phyloP scores from a whole-genome alignment of 2,329 filamentous ascomycete species.

The Aureobasidium sp. region DNA sequence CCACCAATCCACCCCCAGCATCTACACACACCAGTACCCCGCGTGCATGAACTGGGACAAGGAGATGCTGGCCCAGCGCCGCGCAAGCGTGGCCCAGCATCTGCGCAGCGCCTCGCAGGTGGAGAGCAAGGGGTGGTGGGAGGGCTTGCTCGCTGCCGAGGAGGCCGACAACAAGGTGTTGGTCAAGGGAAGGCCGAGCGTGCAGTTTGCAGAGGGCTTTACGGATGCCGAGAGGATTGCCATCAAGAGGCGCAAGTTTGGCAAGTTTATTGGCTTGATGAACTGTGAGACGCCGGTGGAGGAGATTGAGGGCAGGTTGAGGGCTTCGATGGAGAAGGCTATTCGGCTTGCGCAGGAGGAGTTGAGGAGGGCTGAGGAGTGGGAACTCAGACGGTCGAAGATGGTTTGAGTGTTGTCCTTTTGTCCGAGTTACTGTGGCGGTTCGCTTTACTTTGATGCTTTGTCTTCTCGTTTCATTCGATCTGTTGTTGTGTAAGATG shows the following conservation, averaged over 20 bases:
- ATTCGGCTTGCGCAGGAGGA: slow-evolving; percentile 24
- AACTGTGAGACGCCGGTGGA: slow-evolving; percentile 49
- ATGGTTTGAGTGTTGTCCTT: slow-evolving; percentile 16
- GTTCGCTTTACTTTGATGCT: not conserved
- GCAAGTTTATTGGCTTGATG: slow-evolving; percentile 62
- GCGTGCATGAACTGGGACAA: slow-evolving; percentile 54
- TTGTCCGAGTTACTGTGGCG: not conserved
- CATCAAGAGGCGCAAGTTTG: slow-evolving; percentile 60
- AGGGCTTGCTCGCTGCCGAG: not conserved
- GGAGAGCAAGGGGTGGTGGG: not conserved
- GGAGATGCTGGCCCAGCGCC: not conserved
- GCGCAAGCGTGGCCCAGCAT: not conserved
- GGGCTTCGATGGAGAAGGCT: slow-evolving; percentile 25
- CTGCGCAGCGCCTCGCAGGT: not conserved
- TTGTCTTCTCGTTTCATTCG: not conserved
- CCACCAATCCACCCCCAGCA: slow-evolving; percentile 54
- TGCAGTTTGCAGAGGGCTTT: slow-evolving; percentile 20
- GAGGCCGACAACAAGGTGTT: not conserved
- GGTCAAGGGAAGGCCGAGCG: not conserved
- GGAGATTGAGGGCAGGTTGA: slow-evolving; percentile 36
- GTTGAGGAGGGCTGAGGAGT: slow-evolving; percentile 25
- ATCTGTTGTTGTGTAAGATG: not conserved
- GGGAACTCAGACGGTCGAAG: slow-evolving; percentile 26
- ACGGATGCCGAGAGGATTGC: slow-evolving; percentile 31
- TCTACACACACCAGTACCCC: slow-evolving; percentile 54